Evolutionary conservation across 441 rosid species (phyloP), one percentile per base, ranked within the genome.

Genomic region (Omphalea diandra): DNA sequence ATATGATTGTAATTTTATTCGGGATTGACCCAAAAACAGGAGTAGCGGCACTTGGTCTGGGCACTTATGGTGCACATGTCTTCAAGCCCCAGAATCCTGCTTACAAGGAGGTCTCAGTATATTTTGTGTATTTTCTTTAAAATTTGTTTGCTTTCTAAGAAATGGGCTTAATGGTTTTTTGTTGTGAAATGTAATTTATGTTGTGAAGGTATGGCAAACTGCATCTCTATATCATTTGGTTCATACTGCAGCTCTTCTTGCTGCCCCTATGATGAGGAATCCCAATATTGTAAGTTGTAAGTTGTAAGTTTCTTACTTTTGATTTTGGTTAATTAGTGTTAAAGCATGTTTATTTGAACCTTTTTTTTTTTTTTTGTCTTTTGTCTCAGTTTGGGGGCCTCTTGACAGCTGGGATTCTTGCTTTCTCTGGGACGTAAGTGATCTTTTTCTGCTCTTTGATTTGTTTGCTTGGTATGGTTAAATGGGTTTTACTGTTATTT

Each of bases 141-240:
- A 7, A 18, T 29, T 22, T 29, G n/a, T 38, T 67, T 63, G 67
- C 52, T 36, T 41, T 63, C 24, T 7, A 7, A 43, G 22, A 40
- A 6, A 4, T 65, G 55, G 26, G 12, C 27, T 57, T 49, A n/a
- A n/a, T n/a, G n/a, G 26, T 46, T 47, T 64, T 18, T 26, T 27
- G 11, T 35, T 74, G 66, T 33, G 12, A 53, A 67, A 31, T 79
- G 35, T 2, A 32, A 73, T 55, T n/a, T 46, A 44, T 50, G 53
- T 41, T 36, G 36, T 50, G 62, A 65, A 91, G 97, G 97, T 92
- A n/a, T 92, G 97, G 99, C 93, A 92, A 52, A 92, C 93, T 3
- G 98, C 98, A 43, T 94, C 99, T 26, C 80, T 89, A 46, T 94
- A 90, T 79, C 98, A 94, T 84, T 78, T 92, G 86, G 89, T 88